phyloP scores from a whole-genome alignment of 257 asterid genomes.

The Capsicum chinense region DNA sequence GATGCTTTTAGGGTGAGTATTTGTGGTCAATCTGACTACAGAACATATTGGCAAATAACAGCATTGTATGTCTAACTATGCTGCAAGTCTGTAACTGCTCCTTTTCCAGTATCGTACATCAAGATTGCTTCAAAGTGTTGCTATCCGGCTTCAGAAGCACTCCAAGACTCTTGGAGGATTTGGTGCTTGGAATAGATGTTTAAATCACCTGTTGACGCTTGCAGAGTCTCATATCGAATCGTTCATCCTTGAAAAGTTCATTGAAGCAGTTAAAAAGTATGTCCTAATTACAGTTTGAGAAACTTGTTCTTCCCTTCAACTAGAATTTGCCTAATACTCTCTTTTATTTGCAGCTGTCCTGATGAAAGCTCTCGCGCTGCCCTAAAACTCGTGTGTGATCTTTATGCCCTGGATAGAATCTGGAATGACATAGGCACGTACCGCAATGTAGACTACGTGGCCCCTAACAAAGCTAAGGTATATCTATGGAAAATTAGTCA shows the following conservation, averaged over 20 bases:
- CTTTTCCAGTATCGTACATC: conserved; percentile 90
- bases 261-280: conserved; percentile 81
- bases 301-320: background rate
- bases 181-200: conserved; percentile 99
- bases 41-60: background rate
- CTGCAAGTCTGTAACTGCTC: background rate
- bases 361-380: conserved; percentile 72
- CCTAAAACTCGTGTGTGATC: conserved; percentile 87
- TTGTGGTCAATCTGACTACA: background rate
- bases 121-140: conserved; percentile 87
- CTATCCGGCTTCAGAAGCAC: conserved; percentile 85
- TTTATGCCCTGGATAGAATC: conserved; percentile 90
- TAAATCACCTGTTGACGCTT: conserved; percentile 91
- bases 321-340: conserved; percentile 8
- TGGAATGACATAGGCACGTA: conserved; percentile 98
- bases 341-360: conserved; percentile 66
- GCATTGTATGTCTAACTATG: conserved; percentile 18
- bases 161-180: conserved; percentile 84
- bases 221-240: conserved; percentile 97
- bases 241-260: conserved; percentile 80
- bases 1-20: conserved; percentile 89
- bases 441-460: conserved; percentile 94
- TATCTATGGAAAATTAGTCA: background rate
- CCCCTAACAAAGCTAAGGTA: conserved; percentile 99
- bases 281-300: conserved; percentile 20